phyloP scores from a whole-genome alignment of 1,139 yeast genomes.

The Candida sp. region DNA sequence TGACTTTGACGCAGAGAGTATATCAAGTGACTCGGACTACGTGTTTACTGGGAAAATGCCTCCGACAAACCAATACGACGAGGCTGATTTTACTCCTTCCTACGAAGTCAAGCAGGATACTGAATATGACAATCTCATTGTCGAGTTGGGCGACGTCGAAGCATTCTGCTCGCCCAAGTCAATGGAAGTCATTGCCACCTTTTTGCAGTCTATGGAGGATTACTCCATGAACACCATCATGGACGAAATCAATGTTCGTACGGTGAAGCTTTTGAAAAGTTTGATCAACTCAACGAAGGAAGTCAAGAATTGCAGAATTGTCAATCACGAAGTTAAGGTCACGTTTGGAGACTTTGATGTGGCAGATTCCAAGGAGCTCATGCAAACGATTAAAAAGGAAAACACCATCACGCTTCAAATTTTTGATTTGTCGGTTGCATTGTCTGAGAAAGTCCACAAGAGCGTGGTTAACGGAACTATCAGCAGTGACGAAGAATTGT shows the following conservation, averaged over 20 bases:
- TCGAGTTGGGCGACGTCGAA: conserved; percentile 53
- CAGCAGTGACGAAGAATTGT: conserved; percentile 11
- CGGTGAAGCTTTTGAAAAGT: conserved; percentile 47
- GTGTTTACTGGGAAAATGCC: conserved; percentile 6
- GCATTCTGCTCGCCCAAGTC: conserved; percentile 43
- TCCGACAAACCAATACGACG: conserved; percentile 43
- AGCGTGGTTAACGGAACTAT: conserved; percentile 9
- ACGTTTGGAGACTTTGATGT: conserved; percentile 45
- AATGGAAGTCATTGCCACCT: conserved; percentile 27
- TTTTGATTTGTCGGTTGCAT: conserved; percentile 42
- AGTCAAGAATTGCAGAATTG: conserved; percentile 52
- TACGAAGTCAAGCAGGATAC: conserved; percentile 42
- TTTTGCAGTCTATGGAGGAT: conserved; percentile 37
- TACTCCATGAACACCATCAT: conserved; percentile 51
- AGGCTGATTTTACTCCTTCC: conserved; percentile 48
- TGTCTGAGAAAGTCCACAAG: conserved; percentile 22
- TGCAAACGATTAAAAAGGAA: conserved; percentile 18
- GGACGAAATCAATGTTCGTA: conserved; percentile 69
- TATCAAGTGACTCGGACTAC: conserved; percentile 6
- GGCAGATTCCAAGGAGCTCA: conserved; percentile 18
- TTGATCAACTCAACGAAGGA: conserved; percentile 39
- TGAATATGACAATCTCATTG: conserved; percentile 58
- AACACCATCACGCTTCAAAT: conserved; percentile 31
- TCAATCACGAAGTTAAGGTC: conserved; percentile 51
- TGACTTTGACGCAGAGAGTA: conserved; percentile 10